phyloP scores from a whole-genome alignment of 768 basidiomycete species.

The Leccinum sublutescens region DNA sequence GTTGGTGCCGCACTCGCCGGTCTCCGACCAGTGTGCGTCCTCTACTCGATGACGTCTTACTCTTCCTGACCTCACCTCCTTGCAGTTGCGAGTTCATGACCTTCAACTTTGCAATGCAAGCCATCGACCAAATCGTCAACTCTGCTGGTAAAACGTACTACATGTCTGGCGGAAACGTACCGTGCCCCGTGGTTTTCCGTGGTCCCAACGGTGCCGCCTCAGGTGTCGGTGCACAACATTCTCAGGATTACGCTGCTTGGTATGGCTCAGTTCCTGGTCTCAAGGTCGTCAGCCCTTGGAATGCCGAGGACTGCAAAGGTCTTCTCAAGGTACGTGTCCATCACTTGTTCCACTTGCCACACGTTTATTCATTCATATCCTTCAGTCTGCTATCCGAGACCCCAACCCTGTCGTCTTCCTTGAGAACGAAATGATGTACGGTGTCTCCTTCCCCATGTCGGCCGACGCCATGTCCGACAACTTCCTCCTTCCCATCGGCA shows the following conservation, averaged over 20 bases:
- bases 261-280: slow-evolving; percentile 91
- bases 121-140: slow-evolving; percentile 99
- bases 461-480: slow-evolving; percentile 92
- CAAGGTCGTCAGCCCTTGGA: slow-evolving; percentile 98
- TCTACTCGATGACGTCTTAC: neutral
- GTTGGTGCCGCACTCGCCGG: slow-evolving; percentile 94
- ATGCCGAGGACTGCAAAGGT: slow-evolving; percentile 98
- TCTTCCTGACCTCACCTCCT: slow-evolving; percentile 8
- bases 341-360: neutral
- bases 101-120: slow-evolving; percentile 99
- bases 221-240: slow-evolving; percentile 96
- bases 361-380: neutral
- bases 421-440: slow-evolving; percentile 99
- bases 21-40: slow-evolving; percentile 81
- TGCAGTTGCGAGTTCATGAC: slow-evolving; percentile 99
- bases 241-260: slow-evolving; percentile 97
- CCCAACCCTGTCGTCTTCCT: slow-evolving; percentile 98
- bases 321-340: slow-evolving; percentile 74
- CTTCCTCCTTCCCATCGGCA: slow-evolving; percentile 95
- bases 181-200: slow-evolving; percentile 98
- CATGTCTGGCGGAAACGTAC: slow-evolving; percentile 99
- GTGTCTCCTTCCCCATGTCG: slow-evolving; percentile 95
- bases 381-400: slow-evolving; percentile 91
- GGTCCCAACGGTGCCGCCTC: slow-evolving; percentile 98
- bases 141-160: slow-evolving; percentile 99